Percentiles rank a stretch among this genome's conserved stretches.
Conservation (phyloP, 225 moss, liverwort and hornwort species). For the Climacium dendroides region DNA sequence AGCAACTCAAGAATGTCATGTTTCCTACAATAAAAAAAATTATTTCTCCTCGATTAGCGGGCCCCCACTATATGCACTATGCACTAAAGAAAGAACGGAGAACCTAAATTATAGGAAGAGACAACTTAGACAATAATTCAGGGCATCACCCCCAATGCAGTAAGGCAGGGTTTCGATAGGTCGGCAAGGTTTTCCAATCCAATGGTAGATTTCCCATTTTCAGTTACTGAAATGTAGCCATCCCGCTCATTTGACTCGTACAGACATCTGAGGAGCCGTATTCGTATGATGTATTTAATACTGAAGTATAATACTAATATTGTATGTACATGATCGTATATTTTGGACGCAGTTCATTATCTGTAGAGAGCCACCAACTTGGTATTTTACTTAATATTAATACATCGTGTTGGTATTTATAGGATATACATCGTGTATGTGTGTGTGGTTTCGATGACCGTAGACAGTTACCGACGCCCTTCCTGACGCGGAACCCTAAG, state of each 20-base stretch:
- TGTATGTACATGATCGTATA: fast-evolving
- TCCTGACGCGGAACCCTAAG: neutral
- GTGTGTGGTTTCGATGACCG: too few species aligned
- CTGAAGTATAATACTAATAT: fast-evolving
- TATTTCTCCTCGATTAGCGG: too few species aligned
- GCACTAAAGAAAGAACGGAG: neutral
- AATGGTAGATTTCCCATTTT: neutral
- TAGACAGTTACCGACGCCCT: slow-evolving; percentile 2
- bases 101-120: neutral
- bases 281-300: fast-evolving
- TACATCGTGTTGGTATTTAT: neutral
- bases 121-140: neutral
- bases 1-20: neutral
- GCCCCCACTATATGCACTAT: neutral
- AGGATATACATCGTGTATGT: neutral
- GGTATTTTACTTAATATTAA: too few species aligned
- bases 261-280: fast-evolving
- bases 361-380: too few species aligned
- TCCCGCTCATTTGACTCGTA: fast-evolving
- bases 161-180: too few species aligned
- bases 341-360: neutral
- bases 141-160: neutral
- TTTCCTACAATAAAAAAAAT: neutral
- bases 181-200: neutral
- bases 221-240: neutral